phyloP scores from a whole-genome alignment of 2,329 filamentous ascomycete genomes.

The Grosmannia serpens region DNA sequence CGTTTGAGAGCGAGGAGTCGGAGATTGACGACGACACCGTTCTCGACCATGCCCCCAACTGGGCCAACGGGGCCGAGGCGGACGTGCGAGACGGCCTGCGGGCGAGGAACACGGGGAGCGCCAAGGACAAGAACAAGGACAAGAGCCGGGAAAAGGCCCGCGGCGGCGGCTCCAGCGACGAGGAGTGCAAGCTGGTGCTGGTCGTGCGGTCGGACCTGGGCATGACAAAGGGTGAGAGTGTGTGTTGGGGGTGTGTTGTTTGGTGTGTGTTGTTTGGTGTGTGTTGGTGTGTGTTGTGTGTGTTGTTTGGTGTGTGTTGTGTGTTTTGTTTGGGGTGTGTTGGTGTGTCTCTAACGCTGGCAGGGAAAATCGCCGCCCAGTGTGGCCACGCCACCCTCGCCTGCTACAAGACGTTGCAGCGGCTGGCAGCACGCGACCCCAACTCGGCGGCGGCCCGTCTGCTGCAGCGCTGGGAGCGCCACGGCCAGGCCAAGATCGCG shows the following conservation, averaged over 20 bases:
- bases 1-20: conserved; percentile 57
- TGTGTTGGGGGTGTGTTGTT: conserved; percentile 13
- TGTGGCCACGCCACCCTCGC: conserved; percentile 92
- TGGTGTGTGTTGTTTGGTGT: not conserved
- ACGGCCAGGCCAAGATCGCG: conserved; percentile 88
- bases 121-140: conserved; percentile 23
- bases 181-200: conserved; percentile 90
- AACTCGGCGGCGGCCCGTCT: conserved; percentile 46
- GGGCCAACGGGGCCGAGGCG: conserved; percentile 49
- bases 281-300: conserved; percentile 26
- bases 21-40: conserved; percentile 51
- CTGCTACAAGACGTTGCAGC: conserved; percentile 78
- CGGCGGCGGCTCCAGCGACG: conserved; percentile 30
- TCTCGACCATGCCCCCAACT: conserved; percentile 57
- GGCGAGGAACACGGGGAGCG: conserved; percentile 5
- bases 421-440: conserved; percentile 37
- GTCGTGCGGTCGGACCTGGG: conserved; percentile 89
- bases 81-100: conserved; percentile 47
- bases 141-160: conserved; percentile 32
- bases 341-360: not conserved
- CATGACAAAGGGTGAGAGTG: conserved; percentile 98
- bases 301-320: not conserved
- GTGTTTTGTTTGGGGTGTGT: not conserved
- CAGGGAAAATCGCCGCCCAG: conserved; percentile 95
- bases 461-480: conserved; percentile 72